Conservation (phyloP, 148 eudicot genomes). For the Arbutus unedo region DNA sequence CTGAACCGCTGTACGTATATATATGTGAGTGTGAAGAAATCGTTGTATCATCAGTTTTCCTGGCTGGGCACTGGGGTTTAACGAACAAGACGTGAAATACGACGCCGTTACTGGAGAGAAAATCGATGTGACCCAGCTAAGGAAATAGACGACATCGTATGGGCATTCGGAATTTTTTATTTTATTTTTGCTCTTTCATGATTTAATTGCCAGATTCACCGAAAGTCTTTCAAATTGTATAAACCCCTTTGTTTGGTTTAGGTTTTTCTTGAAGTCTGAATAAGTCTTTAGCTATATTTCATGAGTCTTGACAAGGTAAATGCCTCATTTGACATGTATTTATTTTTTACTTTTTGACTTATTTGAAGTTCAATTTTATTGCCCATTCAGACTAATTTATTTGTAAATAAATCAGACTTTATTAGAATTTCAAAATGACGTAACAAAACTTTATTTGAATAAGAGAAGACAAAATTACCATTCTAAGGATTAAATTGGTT, state of each 20-base stretch:
- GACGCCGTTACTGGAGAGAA: slow-evolving; percentile 1
- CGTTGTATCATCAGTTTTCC: neutral
- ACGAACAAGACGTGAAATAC: slow-evolving; percentile 5
- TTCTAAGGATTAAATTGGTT: no score
- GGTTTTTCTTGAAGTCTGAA: neutral
- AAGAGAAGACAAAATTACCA: no score
- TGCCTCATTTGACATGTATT: no score
- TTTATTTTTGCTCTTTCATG: neutral
- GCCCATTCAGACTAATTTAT: no score
- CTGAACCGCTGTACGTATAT: neutral
- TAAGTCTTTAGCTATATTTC: no score
- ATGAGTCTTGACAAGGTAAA: no score
- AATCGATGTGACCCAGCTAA: neutral
- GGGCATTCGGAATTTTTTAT: neutral
- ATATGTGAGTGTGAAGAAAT: neutral
- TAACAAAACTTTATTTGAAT: no score
- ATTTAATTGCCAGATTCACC: neutral
- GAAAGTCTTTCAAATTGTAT: neutral
- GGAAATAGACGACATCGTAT: neutral
- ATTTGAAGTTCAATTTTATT: no score
- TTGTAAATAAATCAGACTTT: no score
- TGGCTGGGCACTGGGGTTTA: neutral
- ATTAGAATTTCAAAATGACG: no score
- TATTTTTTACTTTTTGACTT: no score
- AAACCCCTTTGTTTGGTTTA: neutral